These are phyloP conservation scores for Plasmodium gaboni DNA, from an alignment of 169 alveolate genomes.

Conservation along the genomic window DNA sequence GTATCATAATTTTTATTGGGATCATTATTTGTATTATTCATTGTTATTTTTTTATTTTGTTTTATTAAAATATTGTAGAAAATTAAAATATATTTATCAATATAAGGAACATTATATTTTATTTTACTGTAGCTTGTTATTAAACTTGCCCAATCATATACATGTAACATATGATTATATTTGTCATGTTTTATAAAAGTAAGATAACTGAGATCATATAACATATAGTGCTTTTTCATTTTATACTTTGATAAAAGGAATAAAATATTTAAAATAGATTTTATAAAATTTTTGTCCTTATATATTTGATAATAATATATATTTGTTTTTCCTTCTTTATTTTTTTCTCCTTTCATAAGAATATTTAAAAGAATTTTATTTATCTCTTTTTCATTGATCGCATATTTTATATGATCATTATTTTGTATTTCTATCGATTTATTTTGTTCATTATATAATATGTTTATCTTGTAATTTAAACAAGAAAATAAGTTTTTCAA, in stretches of 20 bases:
- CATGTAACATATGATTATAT: not conserved
- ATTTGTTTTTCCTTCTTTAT: not conserved
- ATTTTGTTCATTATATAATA: not conserved
- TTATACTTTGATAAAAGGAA: conserved; percentile 1
- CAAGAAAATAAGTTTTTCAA: not conserved
- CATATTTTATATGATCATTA: not conserved
- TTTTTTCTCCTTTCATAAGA: too few relatives aligned
- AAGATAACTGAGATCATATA: conserved; percentile 2
- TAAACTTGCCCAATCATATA: conserved; percentile 31
- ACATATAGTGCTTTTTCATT: not conserved
- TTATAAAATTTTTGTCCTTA: not conserved
- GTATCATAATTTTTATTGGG: too few relatives aligned
- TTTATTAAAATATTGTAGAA: not conserved
- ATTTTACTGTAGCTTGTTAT: conserved; percentile 13
- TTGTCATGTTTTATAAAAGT: not conserved
- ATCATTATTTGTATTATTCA: too few relatives aligned
- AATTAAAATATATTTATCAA: not conserved
- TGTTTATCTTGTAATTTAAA: not conserved
- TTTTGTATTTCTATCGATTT: not conserved
- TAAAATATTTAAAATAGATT: conserved; percentile 13
- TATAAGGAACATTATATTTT: not conserved
- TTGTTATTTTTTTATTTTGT: not conserved
- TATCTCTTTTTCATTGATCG: not conserved
- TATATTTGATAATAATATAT: not conserved
- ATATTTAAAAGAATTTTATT: not conserved